Evolutionary conservation across 2,329 filamentous ascomycete species (phyloP), one percentile per base, ranked within the genome.

Genomic region (Ceratocystis colombiana): DNA sequence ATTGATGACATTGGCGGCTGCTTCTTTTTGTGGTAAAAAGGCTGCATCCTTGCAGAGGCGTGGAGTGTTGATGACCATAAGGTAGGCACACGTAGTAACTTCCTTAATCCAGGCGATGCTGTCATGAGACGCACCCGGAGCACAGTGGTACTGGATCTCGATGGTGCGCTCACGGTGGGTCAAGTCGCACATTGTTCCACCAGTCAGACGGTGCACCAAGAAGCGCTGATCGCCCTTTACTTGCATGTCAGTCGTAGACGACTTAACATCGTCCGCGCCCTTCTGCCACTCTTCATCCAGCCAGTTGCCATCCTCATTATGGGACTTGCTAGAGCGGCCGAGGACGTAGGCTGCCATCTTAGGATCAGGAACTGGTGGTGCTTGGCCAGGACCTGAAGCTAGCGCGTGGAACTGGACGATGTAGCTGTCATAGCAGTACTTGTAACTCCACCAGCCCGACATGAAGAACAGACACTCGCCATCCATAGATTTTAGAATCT

Each of bases 361-460:
- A 0, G 86, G 86, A 71, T 96, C 92, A 71, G 89, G 87, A 59
- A 87, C 81, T 0, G 92, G 92, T 28, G 89, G 87, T 10, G 88
- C 83, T 2, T 86, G 86, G 68, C 86, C 85, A 57, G 84, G 81
- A 20, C 76, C 76, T 1, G 85, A 84, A 0, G 90, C 83, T 68
- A 93, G 77, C 57, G 90, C 90, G 74, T 96, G 92, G 76, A 95
- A 96, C 75, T 96, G 92, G 72, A 89, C 88, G 69, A 96, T 87
- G 69, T 93, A 85, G 69, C 87, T 82, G 73, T 89, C 89, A 77
- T 96, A 94, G 79, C 92, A 96, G 75, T 96, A 96, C 71, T 87
- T 88, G 76, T 96, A 96, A 73, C 88, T 94, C 92, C 92, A 96
- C 92, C 92, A 96, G 0, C 92, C 92, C 0, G 86, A 88, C 70